Conservation (phyloP, 1,284 basidiomycete genomes). For the Thecaphora frezii region DNA sequence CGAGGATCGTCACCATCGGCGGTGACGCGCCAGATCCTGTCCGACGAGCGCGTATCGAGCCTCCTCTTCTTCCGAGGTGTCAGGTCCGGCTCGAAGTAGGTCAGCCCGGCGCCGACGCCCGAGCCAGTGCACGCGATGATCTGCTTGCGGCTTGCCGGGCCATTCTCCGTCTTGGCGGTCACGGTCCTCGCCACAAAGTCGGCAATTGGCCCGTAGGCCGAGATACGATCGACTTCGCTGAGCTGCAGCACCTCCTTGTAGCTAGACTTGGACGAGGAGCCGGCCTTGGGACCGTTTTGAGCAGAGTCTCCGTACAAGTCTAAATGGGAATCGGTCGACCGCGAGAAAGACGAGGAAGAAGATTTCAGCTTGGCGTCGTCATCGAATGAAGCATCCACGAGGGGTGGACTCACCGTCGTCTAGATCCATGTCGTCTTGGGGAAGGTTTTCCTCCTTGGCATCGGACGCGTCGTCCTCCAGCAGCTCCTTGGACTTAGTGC, state of each 20-base stretch:
- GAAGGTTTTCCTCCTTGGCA: neutral
- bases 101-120: neutral
- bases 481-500: constrained; percentile 4
- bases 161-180: neutral
- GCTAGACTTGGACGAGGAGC: neutral
- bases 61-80: neutral
- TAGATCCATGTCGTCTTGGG: constrained; percentile 65
- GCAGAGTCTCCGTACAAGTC: constrained; percentile 57
- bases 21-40: neutral
- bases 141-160: neutral
- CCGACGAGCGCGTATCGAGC: neutral
- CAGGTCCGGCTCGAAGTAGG: constrained; percentile 2
- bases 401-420: constrained; percentile 65
- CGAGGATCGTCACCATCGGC: too few species aligned
- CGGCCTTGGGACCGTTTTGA: neutral
- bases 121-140: constrained; percentile 4
- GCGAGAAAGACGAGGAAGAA: too few species aligned
- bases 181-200: neutral
- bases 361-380: neutral
- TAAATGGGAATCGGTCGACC: neutral
- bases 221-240: neutral
- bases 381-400: too few species aligned
- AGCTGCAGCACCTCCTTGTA: neutral
- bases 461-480: neutral
- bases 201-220: constrained; percentile 12